A percentile compares a stretch with the other conserved stretches of the same genome.
These are phyloP conservation scores for Tolypocladium nubicola DNA, from an alignment of 2,329 filamentous ascomycete genomes.

Conservation along the genomic window DNA sequence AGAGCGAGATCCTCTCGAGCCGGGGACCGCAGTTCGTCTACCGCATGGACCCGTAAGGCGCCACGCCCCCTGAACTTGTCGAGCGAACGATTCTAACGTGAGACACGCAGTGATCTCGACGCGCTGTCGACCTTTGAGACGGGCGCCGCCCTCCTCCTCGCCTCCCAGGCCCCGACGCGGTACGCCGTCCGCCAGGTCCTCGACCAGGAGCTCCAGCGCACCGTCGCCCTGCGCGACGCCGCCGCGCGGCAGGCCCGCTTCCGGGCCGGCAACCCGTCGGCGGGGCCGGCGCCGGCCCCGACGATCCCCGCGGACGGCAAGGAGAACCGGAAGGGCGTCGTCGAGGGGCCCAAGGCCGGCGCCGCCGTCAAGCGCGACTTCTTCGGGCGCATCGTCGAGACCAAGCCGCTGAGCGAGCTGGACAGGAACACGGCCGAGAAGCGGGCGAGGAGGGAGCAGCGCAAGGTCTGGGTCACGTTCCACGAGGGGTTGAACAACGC, in stretches of 20 bases:
- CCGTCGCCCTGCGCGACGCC: slow-evolving; percentile 55
- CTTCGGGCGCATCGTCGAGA: slow-evolving; percentile 63
- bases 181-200: slow-evolving; percentile 90
- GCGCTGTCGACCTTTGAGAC: slow-evolving; percentile 66
- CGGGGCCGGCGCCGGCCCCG: slow-evolving; percentile 5
- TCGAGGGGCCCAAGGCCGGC: slow-evolving; percentile 20
- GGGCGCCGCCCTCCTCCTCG: slow-evolving; percentile 40
- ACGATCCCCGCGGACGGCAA: slow-evolving; percentile 19
- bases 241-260: slow-evolving; percentile 56
- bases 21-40: slow-evolving; percentile 70
- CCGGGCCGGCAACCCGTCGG: slow-evolving; percentile 30
- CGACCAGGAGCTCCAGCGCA: slow-evolving; percentile 77
- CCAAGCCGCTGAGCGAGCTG: slow-evolving; percentile 24
- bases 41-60: slow-evolving; percentile 79
- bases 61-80: background rate
- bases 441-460: slow-evolving; percentile 34
- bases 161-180: slow-evolving; percentile 62
- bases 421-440: slow-evolving; percentile 26
- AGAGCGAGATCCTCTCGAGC: slow-evolving; percentile 49
- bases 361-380: slow-evolving; percentile 63
- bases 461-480: slow-evolving; percentile 73
- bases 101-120: slow-evolving; percentile 53
- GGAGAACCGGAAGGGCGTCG: slow-evolving; percentile 19
- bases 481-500: slow-evolving; percentile 90
- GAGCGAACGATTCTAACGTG: background rate